A percentile compares a stretch with the other conserved stretches of the same genome.
Conservation (phyloP, 2,329 filamentous ascomycete species). For the Monilinia aucupariae region DNA sequence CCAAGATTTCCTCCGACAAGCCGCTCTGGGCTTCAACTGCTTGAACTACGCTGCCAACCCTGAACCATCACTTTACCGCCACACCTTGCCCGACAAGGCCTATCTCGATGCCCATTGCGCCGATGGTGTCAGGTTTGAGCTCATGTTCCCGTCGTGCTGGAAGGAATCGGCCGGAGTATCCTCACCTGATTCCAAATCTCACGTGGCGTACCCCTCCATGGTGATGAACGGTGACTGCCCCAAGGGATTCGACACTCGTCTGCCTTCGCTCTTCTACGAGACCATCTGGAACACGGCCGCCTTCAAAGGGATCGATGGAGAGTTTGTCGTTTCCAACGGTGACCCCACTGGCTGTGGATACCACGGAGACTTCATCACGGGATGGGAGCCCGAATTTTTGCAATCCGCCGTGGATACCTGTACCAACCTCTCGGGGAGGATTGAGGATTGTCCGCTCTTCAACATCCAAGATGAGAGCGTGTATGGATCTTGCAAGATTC, state of each 20-base stretch:
- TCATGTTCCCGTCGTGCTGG: conserved; percentile 90
- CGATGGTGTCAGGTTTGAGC: conserved; percentile 75
- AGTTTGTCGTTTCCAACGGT: conserved; percentile 73
- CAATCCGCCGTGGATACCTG: conserved; percentile 69
- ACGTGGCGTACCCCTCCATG: conserved; percentile 73
- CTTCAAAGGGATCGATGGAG: conserved; percentile 57
- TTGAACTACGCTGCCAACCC: conserved; percentile 62
- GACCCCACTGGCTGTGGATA: conserved; percentile 73
- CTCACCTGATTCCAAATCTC: conserved; percentile 49
- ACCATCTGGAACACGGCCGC: conserved; percentile 72
- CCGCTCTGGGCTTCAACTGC: conserved; percentile 92
- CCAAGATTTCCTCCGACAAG: conserved; percentile 67
- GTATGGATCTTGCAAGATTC: conserved; percentile 59
- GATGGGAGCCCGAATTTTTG: conserved; percentile 66
- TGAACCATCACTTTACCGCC: conserved; percentile 66
- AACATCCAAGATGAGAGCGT: conserved; percentile 49
- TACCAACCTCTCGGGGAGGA: conserved; percentile 62
- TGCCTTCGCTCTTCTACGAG: conserved; percentile 77
- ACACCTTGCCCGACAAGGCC: conserved; percentile 72
- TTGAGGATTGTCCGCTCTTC: conserved; percentile 73
- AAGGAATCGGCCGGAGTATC: conserved; percentile 58
- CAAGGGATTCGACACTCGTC: conserved; percentile 56
- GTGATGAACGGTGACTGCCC: conserved; percentile 77
- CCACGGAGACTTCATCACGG: conserved; percentile 75
- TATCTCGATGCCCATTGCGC: conserved; percentile 76